phyloP scores from a whole-genome alignment of 805 yeast genomes.

The Candida incommunis region DNA sequence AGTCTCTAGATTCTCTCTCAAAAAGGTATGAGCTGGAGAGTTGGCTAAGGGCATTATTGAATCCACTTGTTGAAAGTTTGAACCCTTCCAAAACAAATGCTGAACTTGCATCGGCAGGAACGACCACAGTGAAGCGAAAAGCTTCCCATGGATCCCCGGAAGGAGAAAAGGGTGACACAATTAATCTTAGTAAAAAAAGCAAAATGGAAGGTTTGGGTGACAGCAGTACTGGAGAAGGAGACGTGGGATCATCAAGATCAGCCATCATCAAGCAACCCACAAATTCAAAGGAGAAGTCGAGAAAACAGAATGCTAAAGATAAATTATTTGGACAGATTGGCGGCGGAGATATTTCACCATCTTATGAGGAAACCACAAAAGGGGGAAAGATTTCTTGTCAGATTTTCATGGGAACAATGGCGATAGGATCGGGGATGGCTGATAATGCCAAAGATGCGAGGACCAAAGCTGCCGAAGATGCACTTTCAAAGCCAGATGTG shows the following conservation, averaged over 20 bases:
- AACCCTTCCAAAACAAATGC: not conserved
- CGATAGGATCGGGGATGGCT: not conserved
- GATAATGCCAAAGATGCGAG: not conserved
- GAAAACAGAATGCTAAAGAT: not conserved
- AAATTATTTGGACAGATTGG: not conserved
- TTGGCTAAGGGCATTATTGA: not conserved
- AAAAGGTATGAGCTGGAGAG: not conserved
- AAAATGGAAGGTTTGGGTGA: too few relatives aligned
- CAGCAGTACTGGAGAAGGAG: too few relatives aligned
- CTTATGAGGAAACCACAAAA: not conserved
- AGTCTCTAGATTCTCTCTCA: not conserved
- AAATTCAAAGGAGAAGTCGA: too few relatives aligned
- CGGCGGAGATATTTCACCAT: not conserved
- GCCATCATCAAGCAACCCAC: too few relatives aligned
- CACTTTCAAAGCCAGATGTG: not conserved
- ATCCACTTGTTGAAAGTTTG: not conserved
- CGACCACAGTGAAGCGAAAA: too few relatives aligned
- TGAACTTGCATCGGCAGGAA: too few relatives aligned
- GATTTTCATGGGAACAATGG: not conserved
- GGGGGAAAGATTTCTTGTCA: not conserved
- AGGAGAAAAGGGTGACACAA: too few relatives aligned
- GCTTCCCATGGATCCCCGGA: too few relatives aligned
- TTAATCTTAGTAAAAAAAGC: too few relatives aligned
- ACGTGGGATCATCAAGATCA: too few relatives aligned
- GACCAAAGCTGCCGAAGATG: not conserved